These are phyloP conservation scores for Edaphochlamys debaryana DNA, from an alignment of 139 green algal genomes.

Conservation along the genomic window DNA sequence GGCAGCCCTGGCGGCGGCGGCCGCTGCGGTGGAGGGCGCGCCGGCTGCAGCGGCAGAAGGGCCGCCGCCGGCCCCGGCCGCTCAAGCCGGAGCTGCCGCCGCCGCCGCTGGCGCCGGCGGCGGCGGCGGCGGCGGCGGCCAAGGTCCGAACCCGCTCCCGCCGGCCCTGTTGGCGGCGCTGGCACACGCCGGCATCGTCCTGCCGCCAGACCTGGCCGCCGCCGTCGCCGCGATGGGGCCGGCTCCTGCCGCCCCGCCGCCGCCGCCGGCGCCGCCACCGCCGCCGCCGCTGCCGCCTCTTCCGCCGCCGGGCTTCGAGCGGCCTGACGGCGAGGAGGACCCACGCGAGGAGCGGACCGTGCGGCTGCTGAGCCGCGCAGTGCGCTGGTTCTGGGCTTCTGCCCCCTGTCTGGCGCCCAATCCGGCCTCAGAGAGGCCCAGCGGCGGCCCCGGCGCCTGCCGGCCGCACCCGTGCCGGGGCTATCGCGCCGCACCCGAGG, in stretches of 20 bases:
- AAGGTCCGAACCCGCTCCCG: too few species aligned
- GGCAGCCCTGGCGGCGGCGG: too few species aligned
- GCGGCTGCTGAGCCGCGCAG: slow-evolving; percentile 16
- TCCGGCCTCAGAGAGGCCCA: not conserved
- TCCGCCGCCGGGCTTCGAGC: not conserved
- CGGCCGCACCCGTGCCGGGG: slow-evolving; percentile 13
- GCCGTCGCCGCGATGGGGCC: too few species aligned
- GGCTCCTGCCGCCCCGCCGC: too few species aligned
- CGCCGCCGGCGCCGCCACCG: too few species aligned
- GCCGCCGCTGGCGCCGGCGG: too few species aligned
- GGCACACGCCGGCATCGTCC: too few species aligned
- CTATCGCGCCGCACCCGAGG: not conserved
- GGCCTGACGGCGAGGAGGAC: not conserved
- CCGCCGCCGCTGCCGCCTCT: not conserved
- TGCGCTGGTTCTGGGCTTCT: slow-evolving; percentile 13
- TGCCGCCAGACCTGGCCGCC: too few species aligned
- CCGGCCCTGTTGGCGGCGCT: too few species aligned
- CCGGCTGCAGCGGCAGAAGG: not conserved
- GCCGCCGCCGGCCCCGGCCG: too few species aligned
- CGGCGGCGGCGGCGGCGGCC: too few species aligned
- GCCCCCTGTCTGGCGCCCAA: not conserved
- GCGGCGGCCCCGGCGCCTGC: not conserved
- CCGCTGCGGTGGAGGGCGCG: too few species aligned
- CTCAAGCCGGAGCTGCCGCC: not conserved
- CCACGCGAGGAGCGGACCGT: not conserved